Evolutionary conservation across 176 grass and related monocot species (phyloP).

Genomic region (Themeda triandra): DNA sequence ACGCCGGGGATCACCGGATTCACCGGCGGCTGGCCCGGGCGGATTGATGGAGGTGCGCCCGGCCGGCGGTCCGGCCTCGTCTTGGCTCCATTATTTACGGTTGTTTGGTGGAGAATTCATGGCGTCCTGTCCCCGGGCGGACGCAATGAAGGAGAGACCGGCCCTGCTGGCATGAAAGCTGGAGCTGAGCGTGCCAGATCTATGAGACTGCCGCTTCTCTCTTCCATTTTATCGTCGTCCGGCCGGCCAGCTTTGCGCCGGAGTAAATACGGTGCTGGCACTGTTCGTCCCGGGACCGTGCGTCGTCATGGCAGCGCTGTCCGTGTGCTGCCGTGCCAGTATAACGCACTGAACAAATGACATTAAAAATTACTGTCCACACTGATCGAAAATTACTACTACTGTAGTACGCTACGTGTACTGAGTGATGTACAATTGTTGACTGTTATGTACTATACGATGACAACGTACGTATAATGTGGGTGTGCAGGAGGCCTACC

Average conservation of each 20-base stretch:
- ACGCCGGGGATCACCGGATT: neutral
- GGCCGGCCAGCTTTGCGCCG: neutral
- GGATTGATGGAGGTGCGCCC: neutral
- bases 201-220: neutral
- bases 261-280: constrained; percentile 15
- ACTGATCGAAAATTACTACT: neutral
- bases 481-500: constrained; percentile 58
- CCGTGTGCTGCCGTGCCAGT: neutral
- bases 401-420: too few relatives aligned
- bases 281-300: neutral
- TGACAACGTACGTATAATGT: neutral
- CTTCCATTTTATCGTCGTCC: neutral
- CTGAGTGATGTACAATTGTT: neutral
- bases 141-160: constrained; percentile 34
- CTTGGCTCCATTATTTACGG: constrained; percentile 24
- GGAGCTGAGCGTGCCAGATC: constrained; percentile 11
- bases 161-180: constrained; percentile 5
- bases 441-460: neutral
- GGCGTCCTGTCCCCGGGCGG: constrained; percentile 7
- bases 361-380: neutral
- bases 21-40: neutral
- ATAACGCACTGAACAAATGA: neutral
- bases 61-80: neutral
- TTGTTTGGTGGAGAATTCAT: constrained; percentile 47
- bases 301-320: neutral